Conservation (phyloP, 2,329 filamentous ascomycete genomes). For the Cadophora gregata region DNA sequence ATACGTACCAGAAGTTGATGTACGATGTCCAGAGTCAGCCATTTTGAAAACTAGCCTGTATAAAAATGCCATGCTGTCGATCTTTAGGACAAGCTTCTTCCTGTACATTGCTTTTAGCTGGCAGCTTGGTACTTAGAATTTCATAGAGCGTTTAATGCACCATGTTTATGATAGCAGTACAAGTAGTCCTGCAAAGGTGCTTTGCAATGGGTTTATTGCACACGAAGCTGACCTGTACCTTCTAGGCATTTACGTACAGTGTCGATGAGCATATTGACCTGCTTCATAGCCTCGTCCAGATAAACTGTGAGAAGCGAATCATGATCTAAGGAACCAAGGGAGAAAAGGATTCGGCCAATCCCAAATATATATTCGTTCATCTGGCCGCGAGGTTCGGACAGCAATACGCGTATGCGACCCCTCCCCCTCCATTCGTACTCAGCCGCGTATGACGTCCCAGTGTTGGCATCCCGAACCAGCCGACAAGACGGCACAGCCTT, state of each 20-base stretch:
- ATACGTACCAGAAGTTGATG: constrained; percentile 13
- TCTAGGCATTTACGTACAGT: not conserved
- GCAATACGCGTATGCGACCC: constrained; percentile 2
- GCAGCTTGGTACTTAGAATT: not conserved
- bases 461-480: constrained; percentile 23
- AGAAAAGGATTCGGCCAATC: not conserved
- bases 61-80: not conserved
- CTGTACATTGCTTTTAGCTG: not conserved
- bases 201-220: not conserved
- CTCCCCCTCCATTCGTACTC: constrained; percentile 5
- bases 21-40: constrained; percentile 11
- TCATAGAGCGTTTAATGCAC: not conserved
- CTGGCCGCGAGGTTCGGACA: not conserved
- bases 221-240: not conserved
- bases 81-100: not conserved
- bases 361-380: not conserved
- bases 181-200: not conserved
- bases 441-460: constrained; percentile 27
- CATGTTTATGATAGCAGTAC: not conserved
- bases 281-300: not conserved
- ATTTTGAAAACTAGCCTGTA: not conserved
- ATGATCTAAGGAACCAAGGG: not conserved
- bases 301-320: not conserved
- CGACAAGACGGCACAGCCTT: constrained; percentile 24
- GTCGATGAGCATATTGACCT: not conserved